phyloP scores from a whole-genome alignment of 768 basidiomycete genomes.

The Rhizopogon roseolus region DNA sequence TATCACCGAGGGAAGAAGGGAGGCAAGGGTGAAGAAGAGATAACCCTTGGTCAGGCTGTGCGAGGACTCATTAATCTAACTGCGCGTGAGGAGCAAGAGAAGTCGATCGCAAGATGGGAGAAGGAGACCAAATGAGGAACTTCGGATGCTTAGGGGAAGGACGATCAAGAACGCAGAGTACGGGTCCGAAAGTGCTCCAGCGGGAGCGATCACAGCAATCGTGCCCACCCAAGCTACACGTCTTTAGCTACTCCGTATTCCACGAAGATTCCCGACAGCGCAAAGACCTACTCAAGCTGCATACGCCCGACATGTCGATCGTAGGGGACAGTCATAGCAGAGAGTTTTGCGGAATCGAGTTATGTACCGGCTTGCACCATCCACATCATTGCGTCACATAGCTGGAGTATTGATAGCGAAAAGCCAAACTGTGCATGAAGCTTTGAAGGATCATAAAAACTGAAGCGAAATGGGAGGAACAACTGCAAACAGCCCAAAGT shows the following conservation, averaged over 20 bases:
- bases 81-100: background rate
- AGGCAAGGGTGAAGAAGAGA: background rate
- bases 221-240: background rate
- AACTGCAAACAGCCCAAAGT: background rate
- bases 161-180: constrained; percentile 22
- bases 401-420: too few species aligned
- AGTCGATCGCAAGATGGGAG: background rate
- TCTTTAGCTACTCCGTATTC: constrained; percentile 5
- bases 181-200: constrained; percentile 11
- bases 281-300: background rate
- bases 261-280: background rate
- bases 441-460: too few species aligned
- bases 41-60: background rate
- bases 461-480: too few species aligned
- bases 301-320: background rate
- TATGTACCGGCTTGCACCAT: background rate
- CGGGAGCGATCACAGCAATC: background rate
- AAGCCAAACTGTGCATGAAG: too few species aligned
- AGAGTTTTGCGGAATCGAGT: background rate
- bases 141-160: constrained; percentile 7
- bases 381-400: background rate
- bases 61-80: background rate
- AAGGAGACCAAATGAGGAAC: background rate
- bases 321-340: background rate
- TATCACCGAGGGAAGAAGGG: constrained; percentile 6